A percentile compares a stretch with the other conserved stretches of the same genome.
Conservation (phyloP, 768 basidiomycete species). For the Trametes meyenii region DNA sequence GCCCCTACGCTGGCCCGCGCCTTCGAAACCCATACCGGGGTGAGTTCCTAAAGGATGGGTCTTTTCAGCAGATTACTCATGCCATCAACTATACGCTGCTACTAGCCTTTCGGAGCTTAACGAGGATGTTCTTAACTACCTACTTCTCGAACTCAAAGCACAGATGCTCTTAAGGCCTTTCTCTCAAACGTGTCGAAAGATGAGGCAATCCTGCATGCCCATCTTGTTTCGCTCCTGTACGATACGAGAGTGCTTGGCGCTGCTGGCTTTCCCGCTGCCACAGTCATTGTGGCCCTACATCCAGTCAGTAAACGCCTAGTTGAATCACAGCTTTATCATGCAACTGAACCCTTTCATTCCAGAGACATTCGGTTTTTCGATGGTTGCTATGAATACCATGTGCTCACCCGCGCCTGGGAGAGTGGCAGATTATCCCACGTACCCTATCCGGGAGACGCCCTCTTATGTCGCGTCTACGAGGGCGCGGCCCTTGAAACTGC, state of each 20-base stretch:
- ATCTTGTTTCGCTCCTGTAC: not conserved
- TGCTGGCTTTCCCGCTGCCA: not conserved
- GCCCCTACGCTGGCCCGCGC: too few species aligned
- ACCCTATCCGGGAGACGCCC: not conserved
- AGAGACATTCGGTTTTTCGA: not conserved
- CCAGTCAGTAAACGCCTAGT: too few species aligned
- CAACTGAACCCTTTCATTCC: too few species aligned
- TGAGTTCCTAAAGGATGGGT: too few species aligned
- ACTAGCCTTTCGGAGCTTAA: not conserved
- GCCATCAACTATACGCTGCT: too few species aligned
- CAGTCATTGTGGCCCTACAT: too few species aligned
- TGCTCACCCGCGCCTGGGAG: not conserved
- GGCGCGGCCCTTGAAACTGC: not conserved
- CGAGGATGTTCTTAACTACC: not conserved
- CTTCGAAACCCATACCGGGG: too few species aligned
- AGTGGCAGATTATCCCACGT: not conserved
- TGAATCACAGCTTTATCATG: too few species aligned
- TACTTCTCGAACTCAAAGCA: not conserved
- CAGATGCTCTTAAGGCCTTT: not conserved
- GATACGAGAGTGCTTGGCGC: not conserved
- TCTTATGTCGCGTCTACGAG: not conserved
- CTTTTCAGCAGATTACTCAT: too few species aligned
- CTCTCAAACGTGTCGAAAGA: not conserved
- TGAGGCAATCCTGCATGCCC: not conserved
- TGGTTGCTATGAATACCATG: not conserved